These are phyloP conservation scores for Berkeleyomyces rouxiae DNA, from an alignment of 2,329 filamentous ascomycete genomes.

Conservation along the genomic window DNA sequence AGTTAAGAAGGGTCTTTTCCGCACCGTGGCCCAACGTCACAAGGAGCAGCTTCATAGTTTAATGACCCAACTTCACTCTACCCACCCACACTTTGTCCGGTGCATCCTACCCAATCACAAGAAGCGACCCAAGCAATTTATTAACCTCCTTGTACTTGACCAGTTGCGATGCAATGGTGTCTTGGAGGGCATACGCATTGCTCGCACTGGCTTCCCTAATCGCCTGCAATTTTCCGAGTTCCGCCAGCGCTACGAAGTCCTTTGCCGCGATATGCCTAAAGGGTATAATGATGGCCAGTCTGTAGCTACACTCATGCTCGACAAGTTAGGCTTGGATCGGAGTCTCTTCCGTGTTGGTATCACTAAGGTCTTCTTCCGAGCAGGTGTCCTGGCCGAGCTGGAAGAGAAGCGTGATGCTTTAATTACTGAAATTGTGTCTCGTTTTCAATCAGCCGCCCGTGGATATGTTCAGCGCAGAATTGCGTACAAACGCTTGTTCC, in stretches of 20 bases:
- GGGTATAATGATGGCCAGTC: constrained; percentile 83
- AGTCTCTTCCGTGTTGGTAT: constrained; percentile 83
- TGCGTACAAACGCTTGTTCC: constrained; percentile 83
- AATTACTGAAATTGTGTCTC: constrained; percentile 83
- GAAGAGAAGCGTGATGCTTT: constrained; percentile 89
- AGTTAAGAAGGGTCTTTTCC: constrained; percentile 93
- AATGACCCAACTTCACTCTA: constrained; percentile 87
- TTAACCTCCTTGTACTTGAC: constrained; percentile 80
- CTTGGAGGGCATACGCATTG: constrained; percentile 94
- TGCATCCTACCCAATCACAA: constrained; percentile 98
- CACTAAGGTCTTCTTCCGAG: constrained; percentile 95
- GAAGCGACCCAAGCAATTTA: constrained; percentile 86
- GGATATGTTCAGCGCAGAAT: constrained; percentile 79
- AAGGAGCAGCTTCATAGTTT: constrained; percentile 96
- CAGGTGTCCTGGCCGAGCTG: constrained; percentile 85
- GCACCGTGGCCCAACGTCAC: constrained; percentile 89
- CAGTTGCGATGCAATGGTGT: constrained; percentile 98
- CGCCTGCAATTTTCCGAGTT: constrained; percentile 85
- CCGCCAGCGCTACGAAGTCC: constrained; percentile 84
- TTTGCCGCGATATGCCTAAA: constrained; percentile 75
- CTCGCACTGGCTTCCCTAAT: constrained; percentile 91
- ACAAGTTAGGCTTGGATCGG: constrained; percentile 71
- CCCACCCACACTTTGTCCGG: constrained; percentile 93
- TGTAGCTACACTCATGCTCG: constrained; percentile 70
- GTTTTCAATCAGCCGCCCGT: constrained; percentile 81